These are phyloP conservation scores for Linnemannia zychae DNA, from an alignment of 192 early-diverging fungal genomes.

Conservation along the genomic window DNA sequence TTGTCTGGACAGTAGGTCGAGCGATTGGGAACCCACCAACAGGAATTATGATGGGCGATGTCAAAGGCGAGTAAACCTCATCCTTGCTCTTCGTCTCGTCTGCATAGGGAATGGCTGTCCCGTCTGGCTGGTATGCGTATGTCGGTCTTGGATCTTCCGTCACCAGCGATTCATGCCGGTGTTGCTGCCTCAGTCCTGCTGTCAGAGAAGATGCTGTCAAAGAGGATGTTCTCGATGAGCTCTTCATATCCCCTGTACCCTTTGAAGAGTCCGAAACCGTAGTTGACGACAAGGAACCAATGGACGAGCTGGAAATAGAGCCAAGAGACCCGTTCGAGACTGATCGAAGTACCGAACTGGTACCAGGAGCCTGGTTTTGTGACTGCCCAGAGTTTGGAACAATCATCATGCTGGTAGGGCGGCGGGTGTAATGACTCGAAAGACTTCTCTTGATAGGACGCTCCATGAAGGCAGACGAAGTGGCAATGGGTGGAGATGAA, in stretches of 20 bases:
- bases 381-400: slow-evolving; percentile 6
- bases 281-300: slow-evolving; percentile 26
- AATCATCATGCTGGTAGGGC: slow-evolving; percentile 35
- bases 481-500: neutral
- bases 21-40: slow-evolving; percentile 34
- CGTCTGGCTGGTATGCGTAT: slow-evolving; percentile 14
- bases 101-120: slow-evolving; percentile 32
- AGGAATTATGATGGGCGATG: slow-evolving; percentile 50
- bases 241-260: neutral
- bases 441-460: slow-evolving; percentile 30
- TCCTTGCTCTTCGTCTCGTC: slow-evolving; percentile 52
- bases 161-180: neutral
- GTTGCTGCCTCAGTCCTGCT: slow-evolving; percentile 1
- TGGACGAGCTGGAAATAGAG: slow-evolving; percentile 26
- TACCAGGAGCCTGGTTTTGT: too few species aligned
- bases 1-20: neutral
- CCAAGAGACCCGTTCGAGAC: slow-evolving; percentile 2
- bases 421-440: slow-evolving; percentile 28
- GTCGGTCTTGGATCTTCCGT: neutral
- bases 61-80: slow-evolving; percentile 48
- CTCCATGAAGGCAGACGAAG: slow-evolving; percentile 21
- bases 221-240: neutral
- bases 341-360: neutral
- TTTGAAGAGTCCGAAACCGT: slow-evolving; percentile 11
- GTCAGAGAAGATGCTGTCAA: neutral